Base-by-base conservation (phyloP, 164 flowering plant species). In the Tinospora cordifolia region DNA sequence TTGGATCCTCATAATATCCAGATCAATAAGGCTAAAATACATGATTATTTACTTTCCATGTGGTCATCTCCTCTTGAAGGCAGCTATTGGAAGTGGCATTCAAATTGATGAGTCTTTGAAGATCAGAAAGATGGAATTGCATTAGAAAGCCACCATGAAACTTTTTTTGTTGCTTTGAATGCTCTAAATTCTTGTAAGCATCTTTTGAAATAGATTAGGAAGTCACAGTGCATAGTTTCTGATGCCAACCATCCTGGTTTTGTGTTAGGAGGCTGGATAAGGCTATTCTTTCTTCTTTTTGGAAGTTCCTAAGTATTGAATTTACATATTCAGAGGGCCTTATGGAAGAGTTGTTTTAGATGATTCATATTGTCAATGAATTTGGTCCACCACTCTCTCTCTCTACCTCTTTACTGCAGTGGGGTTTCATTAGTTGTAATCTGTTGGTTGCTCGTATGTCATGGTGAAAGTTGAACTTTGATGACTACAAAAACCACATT, bases 1-100 rank as follows among this genome's bases (percentile, higher is more conserved):
- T 90, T 1, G 84, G 83, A 66, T 84, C 81, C n/a, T n/a, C 19
- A 58, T 82, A 79, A 84, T 70, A 69, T 47, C 36, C 68, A 38
- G 58, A 63, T 66, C 44, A 39, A 21, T 36, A 12, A 64, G 22
- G 59, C 21, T 25, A 24, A 22, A 49, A 69, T 49, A 12, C 34
- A 39, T 36, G 66, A 44, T 66, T 67, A 21, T 15, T 21, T 21
- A 40, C 60, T 64, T 63, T 46, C 54, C 12, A 38, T 25, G 21
- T 38, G 12, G 67, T n/a, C 26, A 25, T 30, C 24, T 68, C 57
- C 39, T 39, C 25, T 21, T 21, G 58, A 21, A 39, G 51, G 51
- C 65, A 54, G 63, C 67, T 65, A 69, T 22, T 44, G 66, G 51
- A n/a, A 39, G 62, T 38, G 38, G 14, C 25, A 68, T 54, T 57